Evolutionary conservation across 2,329 filamentous ascomycete species (phyloP).

Genomic region (Sporothrix phasma): DNA sequence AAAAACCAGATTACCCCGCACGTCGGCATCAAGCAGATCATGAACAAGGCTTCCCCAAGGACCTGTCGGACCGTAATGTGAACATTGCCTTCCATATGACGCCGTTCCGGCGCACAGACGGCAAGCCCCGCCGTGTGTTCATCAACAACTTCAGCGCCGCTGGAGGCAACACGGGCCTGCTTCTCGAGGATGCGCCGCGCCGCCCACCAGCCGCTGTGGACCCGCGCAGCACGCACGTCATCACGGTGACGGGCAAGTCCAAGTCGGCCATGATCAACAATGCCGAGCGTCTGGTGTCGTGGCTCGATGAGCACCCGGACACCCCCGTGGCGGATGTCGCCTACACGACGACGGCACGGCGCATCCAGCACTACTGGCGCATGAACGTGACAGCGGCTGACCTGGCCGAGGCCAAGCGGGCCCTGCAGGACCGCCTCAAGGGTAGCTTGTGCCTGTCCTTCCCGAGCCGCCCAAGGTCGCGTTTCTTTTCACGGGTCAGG

Average conservation of each 20-base stretch:
- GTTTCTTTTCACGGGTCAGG: constrained; percentile 49
- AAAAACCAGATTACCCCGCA: constrained; percentile 55
- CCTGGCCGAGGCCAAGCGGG: constrained; percentile 33
- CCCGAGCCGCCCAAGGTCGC: constrained; percentile 38
- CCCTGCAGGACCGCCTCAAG: constrained; percentile 33
- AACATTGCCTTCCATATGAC: constrained; percentile 47
- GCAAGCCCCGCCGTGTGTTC: constrained; percentile 39
- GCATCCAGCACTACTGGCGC: constrained; percentile 50
- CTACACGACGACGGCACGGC: constrained; percentile 59
- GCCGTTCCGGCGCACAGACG: constrained; percentile 39
- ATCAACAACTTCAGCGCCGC: constrained; percentile 64
- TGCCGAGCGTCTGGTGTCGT: constrained; percentile 42
- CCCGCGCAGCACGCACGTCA: constrained; percentile 45
- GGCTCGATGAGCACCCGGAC: constrained; percentile 42
- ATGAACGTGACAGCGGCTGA: constrained; percentile 37
- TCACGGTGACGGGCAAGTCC: constrained; percentile 48
- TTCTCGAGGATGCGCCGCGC: constrained; percentile 52
- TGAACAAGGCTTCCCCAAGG: constrained; percentile 50
- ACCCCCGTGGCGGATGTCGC: constrained; percentile 47
- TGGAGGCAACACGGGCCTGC: constrained; percentile 59
- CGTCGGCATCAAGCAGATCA: constrained; percentile 53
- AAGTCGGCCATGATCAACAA: constrained; percentile 49
- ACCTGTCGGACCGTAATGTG: constrained; percentile 47
- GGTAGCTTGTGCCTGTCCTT: constrained; percentile 34
- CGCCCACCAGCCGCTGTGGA: constrained; percentile 31